Evolutionary conservation across 148 eudicot species (phyloP), one percentile per base, ranked within the genome.

Genomic region (Camellia lanceoleosa): DNA sequence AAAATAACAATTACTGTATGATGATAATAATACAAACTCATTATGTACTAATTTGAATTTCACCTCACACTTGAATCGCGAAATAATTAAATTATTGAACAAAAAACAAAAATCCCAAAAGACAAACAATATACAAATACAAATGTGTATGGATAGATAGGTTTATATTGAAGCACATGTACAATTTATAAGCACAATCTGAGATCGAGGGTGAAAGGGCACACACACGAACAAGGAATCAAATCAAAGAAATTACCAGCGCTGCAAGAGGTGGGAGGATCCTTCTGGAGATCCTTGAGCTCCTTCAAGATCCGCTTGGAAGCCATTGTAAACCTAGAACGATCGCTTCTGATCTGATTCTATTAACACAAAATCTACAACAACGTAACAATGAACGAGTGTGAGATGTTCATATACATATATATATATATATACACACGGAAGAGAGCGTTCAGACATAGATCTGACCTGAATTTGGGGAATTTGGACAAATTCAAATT

Each of bases 251-350:
- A 72, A 52, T 19, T n/a, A 90, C 95, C 95, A 30, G 93, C 95
- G 69, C 95, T 91, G 84, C 95, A 91, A 13, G 95, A 91, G 54
- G 89, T 88, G 4, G 95, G 91, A 69, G 95, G 95, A 81, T 91
- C 95, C 81, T 90, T 91, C 85, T 91, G 95, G 75, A 91, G 92
- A 87, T 91, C 95, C 85, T 91, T 91, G 76, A 91, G 95, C 89
- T 91, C 95, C 91, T 91, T 91, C 87, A 87, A 80, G 85, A 91
- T 91, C 77, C 93, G 93, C 65, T 91, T 90, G 65, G 95, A 91
- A 77, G 95, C 95, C 95, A 91, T 91, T 38, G 12, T 52, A 3
- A 9, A 56, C 61, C 61, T 56, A 56, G 7, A 56, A 56, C 61
- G 61, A 56, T 56, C 73, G 65, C 30, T n/a, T 52, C 42, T 46